A percentile compares a stretch with the other conserved stretches of the same genome.
Conservation (phyloP, 768 basidiomycete genomes). For the Antrodiella citrinella region DNA sequence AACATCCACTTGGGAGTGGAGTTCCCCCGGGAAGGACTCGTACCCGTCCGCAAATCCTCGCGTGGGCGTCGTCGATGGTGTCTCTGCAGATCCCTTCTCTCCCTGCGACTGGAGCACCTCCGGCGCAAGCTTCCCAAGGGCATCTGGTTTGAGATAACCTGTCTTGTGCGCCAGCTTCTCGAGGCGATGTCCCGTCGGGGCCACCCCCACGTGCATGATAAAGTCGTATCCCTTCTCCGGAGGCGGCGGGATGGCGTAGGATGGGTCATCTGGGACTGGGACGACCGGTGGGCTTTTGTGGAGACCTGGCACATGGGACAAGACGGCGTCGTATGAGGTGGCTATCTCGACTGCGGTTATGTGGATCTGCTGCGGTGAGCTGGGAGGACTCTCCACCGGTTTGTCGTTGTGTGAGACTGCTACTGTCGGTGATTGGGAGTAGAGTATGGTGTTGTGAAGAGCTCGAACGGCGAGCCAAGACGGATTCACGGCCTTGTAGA, state of each 20-base stretch:
- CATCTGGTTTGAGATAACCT: slow-evolving; percentile 65
- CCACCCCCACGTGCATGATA: slow-evolving; percentile 64
- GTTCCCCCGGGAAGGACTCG: slow-evolving; percentile 42
- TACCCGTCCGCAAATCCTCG: slow-evolving; percentile 31
- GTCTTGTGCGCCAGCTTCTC: slow-evolving; percentile 60
- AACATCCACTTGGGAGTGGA: slow-evolving; percentile 47
- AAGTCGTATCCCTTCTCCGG: slow-evolving; percentile 53
- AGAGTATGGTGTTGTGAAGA: slow-evolving; percentile 49
- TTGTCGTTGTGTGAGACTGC: slow-evolving; percentile 14
- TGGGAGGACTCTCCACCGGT: slow-evolving; percentile 10
- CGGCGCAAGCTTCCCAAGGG: slow-evolving; percentile 48
- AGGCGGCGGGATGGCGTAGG: slow-evolving; percentile 31
- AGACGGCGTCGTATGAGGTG: slow-evolving; percentile 49
- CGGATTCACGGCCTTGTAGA: slow-evolving; percentile 36
- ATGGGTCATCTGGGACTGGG: slow-evolving; percentile 31
- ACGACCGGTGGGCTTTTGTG: slow-evolving; percentile 51
- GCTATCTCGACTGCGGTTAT: slow-evolving; percentile 54
- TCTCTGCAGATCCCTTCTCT: no score
- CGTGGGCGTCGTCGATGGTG: no score
- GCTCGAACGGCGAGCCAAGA: slow-evolving; percentile 65
- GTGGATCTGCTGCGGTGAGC: slow-evolving; percentile 30
- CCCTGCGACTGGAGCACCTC: background rate
- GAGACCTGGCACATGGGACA: slow-evolving; percentile 45
- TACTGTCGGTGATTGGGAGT: slow-evolving; percentile 21
- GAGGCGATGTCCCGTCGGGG: slow-evolving; percentile 54